Percentiles rank a stretch among this genome's conserved stretches.
Evolutionary conservation across 2,329 filamentous ascomycete species (phyloP).

Genomic region (Aspergillus viridinutans): DNA sequence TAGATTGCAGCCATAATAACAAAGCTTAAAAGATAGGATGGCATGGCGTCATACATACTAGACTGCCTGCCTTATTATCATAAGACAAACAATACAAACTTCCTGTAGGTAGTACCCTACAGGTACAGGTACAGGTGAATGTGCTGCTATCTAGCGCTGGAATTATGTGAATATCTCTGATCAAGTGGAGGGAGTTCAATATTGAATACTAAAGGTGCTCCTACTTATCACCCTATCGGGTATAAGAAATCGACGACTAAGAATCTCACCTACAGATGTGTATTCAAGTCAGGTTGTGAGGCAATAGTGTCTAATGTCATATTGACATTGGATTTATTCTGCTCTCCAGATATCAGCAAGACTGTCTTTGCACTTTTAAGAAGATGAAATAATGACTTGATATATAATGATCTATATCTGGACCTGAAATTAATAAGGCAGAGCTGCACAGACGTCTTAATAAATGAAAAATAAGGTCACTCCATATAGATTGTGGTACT

Average conservation of each 20-base stretch:
- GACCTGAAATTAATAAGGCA: too few species aligned
- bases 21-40: too few species aligned
- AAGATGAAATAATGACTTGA: not conserved
- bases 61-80: not conserved
- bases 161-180: not conserved
- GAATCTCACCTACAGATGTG: not conserved
- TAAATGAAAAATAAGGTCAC: too few species aligned
- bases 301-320: not conserved
- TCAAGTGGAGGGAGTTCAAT: not conserved
- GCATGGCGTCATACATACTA: not conserved
- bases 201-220: not conserved
- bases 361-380: not conserved
- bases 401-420: too few species aligned
- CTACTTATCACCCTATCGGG: not conserved
- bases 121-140: too few species aligned
- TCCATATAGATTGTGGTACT: not conserved
- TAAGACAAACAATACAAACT: not conserved
- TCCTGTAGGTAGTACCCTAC: not conserved
- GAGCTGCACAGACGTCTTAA: too few species aligned
- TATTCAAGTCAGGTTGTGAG: not conserved
- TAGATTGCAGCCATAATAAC: not conserved
- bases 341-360: not conserved
- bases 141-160: not conserved
- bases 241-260: not conserved
- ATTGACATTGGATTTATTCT: not conserved